phyloP scores from a whole-genome alignment of 169 alveolate genomes.

The Plasmodium gonderi region DNA sequence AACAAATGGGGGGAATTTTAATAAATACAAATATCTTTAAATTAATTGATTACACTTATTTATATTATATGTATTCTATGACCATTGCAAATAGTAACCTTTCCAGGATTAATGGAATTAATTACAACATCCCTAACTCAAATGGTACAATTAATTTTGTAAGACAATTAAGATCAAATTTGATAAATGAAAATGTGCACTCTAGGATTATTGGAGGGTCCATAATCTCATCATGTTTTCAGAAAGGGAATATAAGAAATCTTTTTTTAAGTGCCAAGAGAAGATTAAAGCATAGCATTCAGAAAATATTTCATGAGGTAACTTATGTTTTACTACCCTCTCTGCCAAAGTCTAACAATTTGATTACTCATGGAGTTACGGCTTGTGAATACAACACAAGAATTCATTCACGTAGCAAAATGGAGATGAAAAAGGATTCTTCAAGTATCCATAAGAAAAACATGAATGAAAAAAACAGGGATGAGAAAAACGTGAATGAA shows the following conservation, averaged over 20 bases:
- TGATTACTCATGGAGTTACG: not conserved
- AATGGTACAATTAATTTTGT: slow-evolving; percentile 3
- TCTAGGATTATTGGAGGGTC: slow-evolving; percentile 56
- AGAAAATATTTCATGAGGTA: slow-evolving; percentile 1
- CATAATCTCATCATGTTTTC: slow-evolving; percentile 31
- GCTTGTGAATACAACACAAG: not conserved
- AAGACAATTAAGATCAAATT: slow-evolving; percentile 19
- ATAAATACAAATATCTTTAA: not conserved
- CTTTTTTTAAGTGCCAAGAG: not conserved
- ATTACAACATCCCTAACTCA: slow-evolving; percentile 30
- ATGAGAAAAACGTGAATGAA: too few relatives aligned
- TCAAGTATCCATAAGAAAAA: too few relatives aligned
- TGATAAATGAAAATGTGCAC: slow-evolving; percentile 29
- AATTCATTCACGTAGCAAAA: too few relatives aligned
- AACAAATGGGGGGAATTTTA: slow-evolving; percentile 23
- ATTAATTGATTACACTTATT: slow-evolving; percentile 34
- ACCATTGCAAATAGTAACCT: slow-evolving; percentile 49
- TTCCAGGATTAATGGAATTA: slow-evolving; percentile 49
- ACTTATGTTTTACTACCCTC: slow-evolving; percentile 51
- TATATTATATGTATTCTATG: slow-evolving; percentile 46
- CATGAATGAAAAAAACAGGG: too few relatives aligned
- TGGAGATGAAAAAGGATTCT: not conserved
- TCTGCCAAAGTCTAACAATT: slow-evolving; percentile 44
- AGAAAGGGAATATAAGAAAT: not conserved
- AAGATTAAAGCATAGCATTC: not conserved